These are phyloP conservation scores for Boechera divaricarpa DNA, from an alignment of 345 rosid genomes.

Conservation along the genomic window DNA sequence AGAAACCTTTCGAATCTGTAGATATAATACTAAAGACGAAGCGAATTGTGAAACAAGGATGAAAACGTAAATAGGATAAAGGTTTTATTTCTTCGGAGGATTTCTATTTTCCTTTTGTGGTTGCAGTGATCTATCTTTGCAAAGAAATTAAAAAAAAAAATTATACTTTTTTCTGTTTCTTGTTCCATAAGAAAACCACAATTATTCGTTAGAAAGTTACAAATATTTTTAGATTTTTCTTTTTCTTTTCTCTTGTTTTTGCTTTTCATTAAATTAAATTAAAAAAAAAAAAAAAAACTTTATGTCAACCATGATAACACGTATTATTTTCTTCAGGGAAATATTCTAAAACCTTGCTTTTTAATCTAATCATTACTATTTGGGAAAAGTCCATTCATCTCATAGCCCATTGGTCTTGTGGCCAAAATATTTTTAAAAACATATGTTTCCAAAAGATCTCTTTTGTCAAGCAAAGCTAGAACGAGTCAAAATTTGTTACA, in stretches of 20 bases:
- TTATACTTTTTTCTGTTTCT: constrained; percentile 12
- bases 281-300: too few relatives aligned
- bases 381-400: too few relatives aligned
- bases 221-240: not conserved
- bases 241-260: not conserved
- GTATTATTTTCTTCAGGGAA: too few relatives aligned
- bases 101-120: not conserved
- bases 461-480: too few relatives aligned
- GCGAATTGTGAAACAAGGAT: not conserved
- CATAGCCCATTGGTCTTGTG: too few relatives aligned
- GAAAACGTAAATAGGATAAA: not conserved
- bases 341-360: too few relatives aligned
- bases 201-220: constrained; percentile 6
- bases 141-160: not conserved
- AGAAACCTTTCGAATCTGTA: constrained; percentile 28
- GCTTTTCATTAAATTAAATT: too few relatives aligned
- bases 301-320: too few relatives aligned
- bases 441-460: too few relatives aligned
- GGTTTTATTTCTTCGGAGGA: not conserved
- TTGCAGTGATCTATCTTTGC: constrained; percentile 18
- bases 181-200: constrained; percentile 18
- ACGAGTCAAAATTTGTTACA: too few relatives aligned
- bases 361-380: too few relatives aligned
- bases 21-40: constrained; percentile 27
- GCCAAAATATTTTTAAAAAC: too few relatives aligned